phyloP scores from a whole-genome alignment of 805 yeast species.

The Alloascoidea africana region DNA sequence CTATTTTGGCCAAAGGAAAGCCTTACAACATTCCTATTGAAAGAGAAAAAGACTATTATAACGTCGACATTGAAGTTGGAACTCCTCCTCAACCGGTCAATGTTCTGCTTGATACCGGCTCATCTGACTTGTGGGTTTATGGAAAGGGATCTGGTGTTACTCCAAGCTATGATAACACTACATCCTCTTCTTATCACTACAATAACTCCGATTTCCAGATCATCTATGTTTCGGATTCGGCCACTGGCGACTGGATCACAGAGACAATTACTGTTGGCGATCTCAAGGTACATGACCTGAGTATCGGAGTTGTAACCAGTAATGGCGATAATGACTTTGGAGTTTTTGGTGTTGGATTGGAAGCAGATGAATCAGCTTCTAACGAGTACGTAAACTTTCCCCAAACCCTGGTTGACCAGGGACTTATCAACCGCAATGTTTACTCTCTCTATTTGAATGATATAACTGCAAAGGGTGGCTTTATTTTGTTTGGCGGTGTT shows the following conservation, averaged over 20 bases:
- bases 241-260: conserved; percentile 32
- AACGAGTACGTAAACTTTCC: conserved; percentile 46
- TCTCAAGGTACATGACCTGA: conserved; percentile 26
- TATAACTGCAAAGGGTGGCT: conserved; percentile 23
- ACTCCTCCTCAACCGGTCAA: conserved; percentile 34
- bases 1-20: too few species aligned
- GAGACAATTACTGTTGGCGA: conserved; percentile 36
- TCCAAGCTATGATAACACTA: too few species aligned
- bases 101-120: conserved; percentile 56
- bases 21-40: too few species aligned
- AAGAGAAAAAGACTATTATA: too few species aligned
- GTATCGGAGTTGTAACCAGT: conserved; percentile 59
- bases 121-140: conserved; percentile 52
- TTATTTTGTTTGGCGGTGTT: conserved; percentile 58
- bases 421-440: conserved; percentile 35
- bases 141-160: too few species aligned
- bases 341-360: conserved; percentile 53
- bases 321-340: conserved; percentile 42
- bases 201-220: too few species aligned
- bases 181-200: too few species aligned
- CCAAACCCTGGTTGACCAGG: conserved; percentile 34
- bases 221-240: too few species aligned
- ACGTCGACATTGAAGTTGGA: conserved; percentile 26
- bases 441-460: conserved; percentile 51
- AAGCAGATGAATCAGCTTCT: conserved; percentile 44